Evolutionary conservation across 768 basidiomycete genomes (phyloP), one percentile per base, ranked within the genome.

Genomic region (Boletus rubescentipes): DNA sequence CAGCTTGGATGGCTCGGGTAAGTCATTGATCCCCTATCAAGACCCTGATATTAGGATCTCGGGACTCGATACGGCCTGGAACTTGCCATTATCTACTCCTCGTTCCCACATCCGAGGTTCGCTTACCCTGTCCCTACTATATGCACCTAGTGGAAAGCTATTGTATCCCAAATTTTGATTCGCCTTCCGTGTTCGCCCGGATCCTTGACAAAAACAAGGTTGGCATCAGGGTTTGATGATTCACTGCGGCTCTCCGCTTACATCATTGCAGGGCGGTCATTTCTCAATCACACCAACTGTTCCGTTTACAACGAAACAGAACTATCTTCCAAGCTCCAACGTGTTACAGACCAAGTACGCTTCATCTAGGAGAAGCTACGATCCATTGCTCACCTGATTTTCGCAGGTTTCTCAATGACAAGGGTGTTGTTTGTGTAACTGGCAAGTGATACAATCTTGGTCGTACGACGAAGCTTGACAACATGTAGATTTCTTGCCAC

Each of bases 151-250:
- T 96, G 58, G 94, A 96, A 69, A 91, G 88, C 57, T 94, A 93
- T 70, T 97, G 94, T 63, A 81, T 95, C 26, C 93, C 93, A 1
- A 79, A 94, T 74, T 96, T 97, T 67, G 94, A 97, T 70, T 94
- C 92, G 2, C 94, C 94, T 4, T 93, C 90, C 16, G 78, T 96
- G 45, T 96, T 95, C 59, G 93, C 93, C 8, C 83, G 93, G 9
- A 91, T 93, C 61, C 78, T 93, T 7, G 91, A 93, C 75, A 91
- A 91, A 63, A 74, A 91, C 68, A 91, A 90, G 70, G 80, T 76
- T 34, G 15, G 57, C 15, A 31, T 26, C 38, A 18, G 11, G 16
- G 8, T 26, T 30, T 21, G 23, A 34, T 21, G 23, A 34, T 57
- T 18, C 9, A 36, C 2, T 21, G 16, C 35, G 51, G 11, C 36